Percentiles rank a stretch among this genome's conserved stretches.
These are phyloP conservation scores for Tulasnella sp. DNA, from an alignment of 768 basidiomycete species.

Conservation along the genomic window DNA sequence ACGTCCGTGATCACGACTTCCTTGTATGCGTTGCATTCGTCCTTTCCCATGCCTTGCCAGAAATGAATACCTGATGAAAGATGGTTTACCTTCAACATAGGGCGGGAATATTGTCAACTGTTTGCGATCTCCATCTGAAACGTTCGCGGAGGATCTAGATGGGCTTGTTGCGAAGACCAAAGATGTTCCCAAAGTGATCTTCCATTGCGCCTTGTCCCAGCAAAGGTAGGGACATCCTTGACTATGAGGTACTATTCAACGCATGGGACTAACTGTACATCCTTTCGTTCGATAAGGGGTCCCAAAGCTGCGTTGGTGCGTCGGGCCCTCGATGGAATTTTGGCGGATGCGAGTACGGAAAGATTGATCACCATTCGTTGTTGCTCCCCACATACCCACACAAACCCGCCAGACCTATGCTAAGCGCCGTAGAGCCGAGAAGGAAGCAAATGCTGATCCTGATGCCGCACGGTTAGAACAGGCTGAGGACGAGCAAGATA, in stretches of 20 bases:
- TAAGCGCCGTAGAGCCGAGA: conserved; percentile 45
- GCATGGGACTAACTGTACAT: neutral
- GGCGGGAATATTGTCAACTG: conserved; percentile 75
- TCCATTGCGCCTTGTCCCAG: conserved; percentile 77
- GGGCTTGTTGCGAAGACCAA: conserved; percentile 57
- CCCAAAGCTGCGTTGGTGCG: conserved; percentile 71
- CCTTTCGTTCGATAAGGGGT: conserved; percentile 46
- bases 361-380: neutral
- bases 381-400: neutral
- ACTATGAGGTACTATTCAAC: neutral
- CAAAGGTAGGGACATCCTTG: conserved; percentile 51
- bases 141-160: conserved; percentile 56
- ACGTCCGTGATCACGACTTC: conserved; percentile 79
- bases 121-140: conserved; percentile 56
- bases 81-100: neutral
- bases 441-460: conserved; percentile 38
- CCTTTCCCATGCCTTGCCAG: neutral
- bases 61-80: neutral
- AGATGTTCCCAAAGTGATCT: conserved; percentile 61
- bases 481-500: conserved; percentile 47
- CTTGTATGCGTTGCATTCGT: conserved; percentile 26
- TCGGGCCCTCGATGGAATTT: conserved; percentile 22
- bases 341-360: too few relatives aligned
- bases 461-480: conserved; percentile 35
- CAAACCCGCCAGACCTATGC: conserved; percentile 49